phyloP scores from a whole-genome alignment of 805 yeast species.

The Teunomyces aglyptinius region DNA sequence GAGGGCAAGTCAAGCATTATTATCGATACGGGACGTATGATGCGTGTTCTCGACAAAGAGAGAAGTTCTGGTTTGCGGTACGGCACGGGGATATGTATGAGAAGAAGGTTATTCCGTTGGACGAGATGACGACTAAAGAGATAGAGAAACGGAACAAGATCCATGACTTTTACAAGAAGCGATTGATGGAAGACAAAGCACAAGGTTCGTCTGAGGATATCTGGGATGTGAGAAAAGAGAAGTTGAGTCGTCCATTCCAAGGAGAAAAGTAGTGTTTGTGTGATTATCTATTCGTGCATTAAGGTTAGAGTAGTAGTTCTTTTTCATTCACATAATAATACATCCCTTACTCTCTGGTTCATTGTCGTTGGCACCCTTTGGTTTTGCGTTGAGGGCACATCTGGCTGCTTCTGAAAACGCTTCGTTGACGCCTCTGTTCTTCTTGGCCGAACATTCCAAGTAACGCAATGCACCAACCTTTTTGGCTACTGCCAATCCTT shows the following conservation, averaged over 20 bases:
- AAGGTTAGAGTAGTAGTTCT: background rate
- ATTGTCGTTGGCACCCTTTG: conserved; percentile 65
- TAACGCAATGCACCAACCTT: conserved; percentile 91
- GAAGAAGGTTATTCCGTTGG: conserved; percentile 33
- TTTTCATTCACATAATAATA: conserved; percentile 30
- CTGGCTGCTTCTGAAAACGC: conserved; percentile 99
- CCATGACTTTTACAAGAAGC: conserved; percentile 67
- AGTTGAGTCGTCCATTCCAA: conserved; percentile 15
- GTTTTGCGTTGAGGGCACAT: conserved; percentile 87
- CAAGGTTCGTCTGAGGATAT: conserved; percentile 81
- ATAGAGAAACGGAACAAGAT: conserved; percentile 49
- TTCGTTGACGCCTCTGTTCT: conserved; percentile 97
- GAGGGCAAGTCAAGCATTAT: conserved; percentile 83
- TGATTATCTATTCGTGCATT: conserved; percentile 1
- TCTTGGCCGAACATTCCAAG: conserved; percentile 94
- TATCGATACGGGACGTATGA: conserved; percentile 81
- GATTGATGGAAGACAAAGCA: conserved; percentile 57
- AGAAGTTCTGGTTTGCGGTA: conserved; percentile 79
- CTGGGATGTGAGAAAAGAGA: conserved; percentile 56
- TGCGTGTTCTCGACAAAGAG: conserved; percentile 65
- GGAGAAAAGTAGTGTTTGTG: background rate
- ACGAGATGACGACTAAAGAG: conserved; percentile 36
- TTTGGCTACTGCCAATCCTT: conserved; percentile 90
- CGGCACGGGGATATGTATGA: conserved; percentile 42
- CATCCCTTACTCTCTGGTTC: conserved; percentile 42